Evolutionary conservation across 495 filamentous ascomycete genomes (phyloP), one percentile per base, ranked within the genome.

Genomic region (Penicillium odoratum): DNA sequence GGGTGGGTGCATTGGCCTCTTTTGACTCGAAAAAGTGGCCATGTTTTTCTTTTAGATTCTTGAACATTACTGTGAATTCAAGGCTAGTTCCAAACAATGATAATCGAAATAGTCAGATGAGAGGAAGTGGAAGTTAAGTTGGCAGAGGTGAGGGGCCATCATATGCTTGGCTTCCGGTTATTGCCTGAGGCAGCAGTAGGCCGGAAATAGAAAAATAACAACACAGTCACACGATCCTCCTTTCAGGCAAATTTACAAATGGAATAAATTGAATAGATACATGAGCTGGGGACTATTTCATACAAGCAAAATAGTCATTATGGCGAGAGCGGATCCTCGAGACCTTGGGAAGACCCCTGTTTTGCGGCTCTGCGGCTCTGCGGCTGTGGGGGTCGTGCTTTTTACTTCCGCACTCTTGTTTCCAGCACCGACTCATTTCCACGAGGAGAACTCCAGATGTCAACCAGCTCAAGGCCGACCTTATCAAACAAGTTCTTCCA

Each of bases 1-100:
- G 50, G 30, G 62, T 44, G 28, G 60, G 33, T 25, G 38, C 58
- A 57, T 68, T 55, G 49, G 71, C 55, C 34, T 61, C 47, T 31
- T 66, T 70, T 21, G 72, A 66, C 5, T 74, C 73, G 50, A 74
- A 73, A 5, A 69, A 58, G 51, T 61, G 54, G 30, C 54, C 71
- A 67, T 66, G 65, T 69, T 71, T 75, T 26, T 73, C 74, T 61
- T 74, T 75, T 25, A 78, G n/a, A 48, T 64, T 72, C 46, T 74
- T 73, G 55, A 74, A 74, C 73, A 78, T 78, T 42, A n/a, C 21
- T 34, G 16, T 3, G n/a, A 3, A 31, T 4, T 16, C 5, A 36
- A 36, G 49, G 25, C 46, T 30, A 29, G 25, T 33, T 44, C 7
- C 3, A n/a, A 18, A 31, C 34, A n/a, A 8, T 18, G 4, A 30